Evolutionary conservation across 2,329 filamentous ascomycete species (phyloP), one percentile per base, ranked within the genome.

Genomic region (Lizonia empirigonia): DNA sequence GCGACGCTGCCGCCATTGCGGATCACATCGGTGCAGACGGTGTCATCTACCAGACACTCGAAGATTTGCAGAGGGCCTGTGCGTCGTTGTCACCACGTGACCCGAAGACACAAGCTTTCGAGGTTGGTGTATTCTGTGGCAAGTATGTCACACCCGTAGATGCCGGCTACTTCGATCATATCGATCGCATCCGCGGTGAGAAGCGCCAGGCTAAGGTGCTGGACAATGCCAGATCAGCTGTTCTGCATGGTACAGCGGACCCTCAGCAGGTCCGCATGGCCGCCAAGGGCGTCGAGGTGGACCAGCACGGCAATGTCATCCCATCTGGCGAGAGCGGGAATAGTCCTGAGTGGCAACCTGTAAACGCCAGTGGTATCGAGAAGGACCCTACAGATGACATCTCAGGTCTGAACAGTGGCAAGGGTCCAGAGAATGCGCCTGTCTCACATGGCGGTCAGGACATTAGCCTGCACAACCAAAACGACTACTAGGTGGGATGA

Each of bases 101-200:
- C 54, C 76, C 78, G 26, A 70, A 83, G 63, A 79, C 79, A 7
- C 78, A 82, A 57, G 79, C 87, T 47, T 97, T 97, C 60, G 93
- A 97, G 70, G 86, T 95, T 2, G 92, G 93, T 45, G 92, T 97
- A 7, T 97, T 97, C 77, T 91, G 86, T 67, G 93, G 93, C 36
- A 85, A 86, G 58, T 97, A 97, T 73, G 81, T 90, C 55, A 97
- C 93, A 0, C 85, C 85, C 0, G 88, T 97, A 1, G 83, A 87
- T 1, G 82, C 86, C 6, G 86, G 83, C 29, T 97, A 97, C 76
- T 94, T 97, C 62, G 85, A 90, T 59, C 89, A 91, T 64, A 79
- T 95, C 5, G 87, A 90, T 73, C 78, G 81, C 51, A 75, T 91
- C 15, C 81, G 90, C 44, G 88, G 87, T 37, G 86, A 90, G 71